phyloP scores from a whole-genome alignment of 169 alveolate species.

The Babesia bovis region DNA sequence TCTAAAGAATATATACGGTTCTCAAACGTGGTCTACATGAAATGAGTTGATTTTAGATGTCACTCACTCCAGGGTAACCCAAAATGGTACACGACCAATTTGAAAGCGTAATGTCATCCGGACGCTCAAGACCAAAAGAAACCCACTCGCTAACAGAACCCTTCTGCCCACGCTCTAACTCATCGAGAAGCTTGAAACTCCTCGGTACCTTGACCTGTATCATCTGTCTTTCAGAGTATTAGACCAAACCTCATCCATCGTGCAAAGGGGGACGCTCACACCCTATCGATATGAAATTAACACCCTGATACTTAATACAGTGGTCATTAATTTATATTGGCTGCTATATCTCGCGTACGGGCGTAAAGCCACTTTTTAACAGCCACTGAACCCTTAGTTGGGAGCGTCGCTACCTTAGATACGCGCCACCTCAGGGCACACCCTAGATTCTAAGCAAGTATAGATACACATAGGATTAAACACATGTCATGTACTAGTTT shows the following conservation, averaged over 20 bases:
- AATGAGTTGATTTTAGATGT: background rate
- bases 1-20: slow-evolving; percentile 92
- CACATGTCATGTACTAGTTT: too few relatives aligned
- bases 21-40: slow-evolving; percentile 89
- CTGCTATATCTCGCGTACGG: too few relatives aligned
- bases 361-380: background rate
- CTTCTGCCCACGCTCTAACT: slow-evolving; percentile 96
- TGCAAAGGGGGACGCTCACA: too few relatives aligned
- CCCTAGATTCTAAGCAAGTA: too few relatives aligned
- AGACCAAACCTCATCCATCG: slow-evolving; percentile 57
- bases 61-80: slow-evolving; percentile 89
- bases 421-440: slow-evolving; percentile 2
- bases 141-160: slow-evolving; percentile 95
- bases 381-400: background rate
- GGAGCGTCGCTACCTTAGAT: background rate
- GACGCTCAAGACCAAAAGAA: slow-evolving; percentile 91
- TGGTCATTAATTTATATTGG: too few relatives aligned
- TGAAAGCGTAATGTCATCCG: slow-evolving; percentile 92
- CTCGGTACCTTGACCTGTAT: slow-evolving; percentile 91
- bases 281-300: too few relatives aligned
- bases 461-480: too few relatives aligned
- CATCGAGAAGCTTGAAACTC: slow-evolving; percentile 95
- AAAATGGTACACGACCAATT: slow-evolving; percentile 93
- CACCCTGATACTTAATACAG: too few relatives aligned
- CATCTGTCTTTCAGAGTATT: background rate